A percentile compares a stretch with the other conserved stretches of the same genome.
phyloP scores from a whole-genome alignment of 352 stramenopile species.

The Phytophthora meadii region DNA sequence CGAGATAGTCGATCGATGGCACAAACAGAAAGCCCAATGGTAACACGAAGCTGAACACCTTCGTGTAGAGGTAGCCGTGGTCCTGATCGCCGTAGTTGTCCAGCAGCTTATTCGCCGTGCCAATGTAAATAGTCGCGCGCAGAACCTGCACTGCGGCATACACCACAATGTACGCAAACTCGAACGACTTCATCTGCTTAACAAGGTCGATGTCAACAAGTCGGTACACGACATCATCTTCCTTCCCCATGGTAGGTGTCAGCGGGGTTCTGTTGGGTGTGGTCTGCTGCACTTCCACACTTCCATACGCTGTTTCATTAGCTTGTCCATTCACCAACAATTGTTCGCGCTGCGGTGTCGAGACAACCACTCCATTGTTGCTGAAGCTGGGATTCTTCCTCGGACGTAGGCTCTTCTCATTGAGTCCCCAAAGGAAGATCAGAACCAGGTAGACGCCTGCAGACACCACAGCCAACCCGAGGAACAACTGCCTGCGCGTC shows the following conservation, averaged over 20 bases:
- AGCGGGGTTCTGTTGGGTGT: constrained; percentile 10
- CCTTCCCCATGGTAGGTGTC: constrained; percentile 14
- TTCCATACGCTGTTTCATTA: constrained; percentile 35
- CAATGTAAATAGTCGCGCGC: constrained; percentile 85
- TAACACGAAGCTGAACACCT: constrained; percentile 87
- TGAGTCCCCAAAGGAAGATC: constrained; percentile 80
- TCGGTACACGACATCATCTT: constrained; percentile 34
- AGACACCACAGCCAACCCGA: constrained; percentile 54
- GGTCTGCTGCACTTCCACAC: constrained; percentile 27
- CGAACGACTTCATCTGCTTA: constrained; percentile 79
- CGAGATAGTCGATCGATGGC: constrained; percentile 83
- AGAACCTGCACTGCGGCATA: constrained; percentile 82
- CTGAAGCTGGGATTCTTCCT: constrained; percentile 26
- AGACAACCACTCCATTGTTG: constrained; percentile 13
- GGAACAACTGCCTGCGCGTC: constrained; percentile 56
- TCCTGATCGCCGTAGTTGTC: constrained; percentile 83
- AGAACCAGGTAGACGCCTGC: constrained; percentile 62
- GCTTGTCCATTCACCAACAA: constrained; percentile 33
- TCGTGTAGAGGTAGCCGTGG: constrained; percentile 77
- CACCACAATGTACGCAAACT: constrained; percentile 79
- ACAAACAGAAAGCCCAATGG: constrained; percentile 88
- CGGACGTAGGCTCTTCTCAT: constrained; percentile 59
- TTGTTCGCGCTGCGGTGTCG: constrained; percentile 35
- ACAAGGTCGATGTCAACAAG: constrained; percentile 65
- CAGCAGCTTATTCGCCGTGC: constrained; percentile 85